Base-by-base conservation (phyloP, 345 rosid genomes). In the Odontarrhena argentea region DNA sequence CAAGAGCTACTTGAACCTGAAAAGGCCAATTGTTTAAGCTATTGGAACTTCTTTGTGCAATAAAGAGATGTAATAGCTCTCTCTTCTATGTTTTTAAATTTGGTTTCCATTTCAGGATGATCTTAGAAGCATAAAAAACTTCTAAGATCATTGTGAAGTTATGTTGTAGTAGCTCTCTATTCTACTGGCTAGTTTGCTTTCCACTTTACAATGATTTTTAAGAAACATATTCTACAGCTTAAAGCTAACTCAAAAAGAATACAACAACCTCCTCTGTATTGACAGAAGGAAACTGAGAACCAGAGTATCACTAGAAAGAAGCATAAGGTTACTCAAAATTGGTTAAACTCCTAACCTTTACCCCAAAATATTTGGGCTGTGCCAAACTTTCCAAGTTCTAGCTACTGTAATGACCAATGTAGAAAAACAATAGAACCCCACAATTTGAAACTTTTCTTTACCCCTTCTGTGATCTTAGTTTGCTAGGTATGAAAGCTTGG, bases 1-100 rank as follows among this genome's bases (percentile, higher is more conserved):
- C 44, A 26, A 37, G 62, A 52, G 13, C 63, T 36, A 36, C 28
- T 26, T 58, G 62, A 65, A 65, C 34, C 14, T 25, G 9, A 10
- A 24, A 2, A 9, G 11, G 24, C 10, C 14, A 11, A 46, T 40
- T 45, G 9, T 40, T 55, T 22, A 48, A 54, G 64, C 52, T 53
- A 60, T 28, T 60, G 15, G 3, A 74, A 45, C 60, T 56, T n/a
- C 5, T 49, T 65, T 58, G 14, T 30, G 64, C 45, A 67, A 53
- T 60, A 60, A 49, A 65, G 35, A 12, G 2, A 26, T 15, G 68
- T 70, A 42, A n/a, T 41, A 22, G 30, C 38, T 44, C 53, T 67
- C 26, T 34, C 0, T 52, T 28, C 49, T 65, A 30, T 54, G 59
- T 34, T 18, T 36, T 18, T 2, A n/a, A 56, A 18, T 22, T n/a